These are phyloP conservation scores for Eutypella sp. DNA, from an alignment of 2,329 filamentous ascomycete genomes.

Conservation along the genomic window DNA sequence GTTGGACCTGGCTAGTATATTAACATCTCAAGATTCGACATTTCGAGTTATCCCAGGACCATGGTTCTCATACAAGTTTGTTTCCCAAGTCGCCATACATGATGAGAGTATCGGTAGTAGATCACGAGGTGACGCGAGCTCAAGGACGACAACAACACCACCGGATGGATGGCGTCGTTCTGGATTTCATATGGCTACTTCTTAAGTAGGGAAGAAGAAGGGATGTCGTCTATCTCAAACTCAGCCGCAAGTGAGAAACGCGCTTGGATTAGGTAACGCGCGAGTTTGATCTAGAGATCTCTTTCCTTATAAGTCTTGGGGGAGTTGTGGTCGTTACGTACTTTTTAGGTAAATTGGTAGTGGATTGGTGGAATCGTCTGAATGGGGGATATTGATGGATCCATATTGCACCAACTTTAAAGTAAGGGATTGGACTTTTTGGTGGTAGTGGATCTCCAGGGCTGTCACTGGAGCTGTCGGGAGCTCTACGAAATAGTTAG, in stretches of 20 bases:
- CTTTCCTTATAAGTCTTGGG: no score
- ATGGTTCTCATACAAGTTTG: constrained; percentile 60
- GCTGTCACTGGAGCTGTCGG: no score
- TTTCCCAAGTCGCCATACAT: constrained; percentile 90
- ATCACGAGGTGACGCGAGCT: not conserved
- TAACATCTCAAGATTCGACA: not conserved
- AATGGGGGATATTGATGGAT: no score
- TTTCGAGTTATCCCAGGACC: constrained; percentile 4
- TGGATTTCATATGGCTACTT: no score
- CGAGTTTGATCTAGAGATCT: not conserved
- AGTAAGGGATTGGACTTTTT: no score
- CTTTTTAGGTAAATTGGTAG: not conserved
- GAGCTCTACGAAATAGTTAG: no score
- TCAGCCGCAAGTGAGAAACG: not conserved
- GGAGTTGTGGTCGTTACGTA: not conserved
- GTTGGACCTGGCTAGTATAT: constrained; percentile 66
- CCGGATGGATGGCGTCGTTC: no score
- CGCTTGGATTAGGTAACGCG: not conserved
- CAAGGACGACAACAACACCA: not conserved
- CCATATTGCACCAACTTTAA: no score
- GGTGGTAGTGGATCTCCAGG: no score
- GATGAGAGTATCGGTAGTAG: not conserved
- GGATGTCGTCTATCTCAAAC: no score
- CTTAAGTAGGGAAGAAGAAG: no score
- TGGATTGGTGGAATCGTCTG: no score